Evolutionary conservation across 2,329 filamentous ascomycete species (phyloP), one percentile per base, ranked within the genome.

Genomic region (Metarhizium sp.): DNA sequence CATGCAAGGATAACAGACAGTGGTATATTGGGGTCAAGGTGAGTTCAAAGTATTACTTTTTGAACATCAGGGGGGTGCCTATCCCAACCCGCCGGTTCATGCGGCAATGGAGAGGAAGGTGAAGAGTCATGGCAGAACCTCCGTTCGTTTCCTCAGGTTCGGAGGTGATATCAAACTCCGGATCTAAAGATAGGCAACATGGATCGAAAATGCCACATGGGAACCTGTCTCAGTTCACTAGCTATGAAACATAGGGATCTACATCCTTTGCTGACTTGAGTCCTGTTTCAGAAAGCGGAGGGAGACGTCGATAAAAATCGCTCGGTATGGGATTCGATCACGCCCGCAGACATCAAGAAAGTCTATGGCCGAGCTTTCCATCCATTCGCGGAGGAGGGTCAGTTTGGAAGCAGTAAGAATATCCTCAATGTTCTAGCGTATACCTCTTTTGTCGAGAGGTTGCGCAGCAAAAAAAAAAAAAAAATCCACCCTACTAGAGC

Each of bases 21-120:
- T 61, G 60, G 59, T 61, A 59, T 40, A 59, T 61, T 55, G 60
- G 60, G 14, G 60, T 61, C 48, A 58, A 58, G 51, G 59, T 60
- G 34, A 50, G 54, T 55, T 29, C 25, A 20, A 13, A 43, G 6
- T 43, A 14, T 16, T 16, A 16, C 18, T 32, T 50, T 29, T 29
- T 55, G 56, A 55, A 53, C 32, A 34, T 34, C 32, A 11, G 10
- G 32, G 7, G 7, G 32, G 1, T 34, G 2, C 32, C 10, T 3
- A 34, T 7, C 10, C 32, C 7, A 34, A 34, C 6, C 10, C 32
- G 25, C 32, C 32, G 10, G 7, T 34, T 34, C 32, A 34, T 34
- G 7, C 10, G 32, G 32, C 32, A 3, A 34, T 34, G 3, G 32
- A 34, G 32, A 11, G 32, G 7, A 34, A 34, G 32, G 6, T 11